Conservation (phyloP, 495 filamentous ascomycete genomes). For the Xanthoparmelia taractica region DNA sequence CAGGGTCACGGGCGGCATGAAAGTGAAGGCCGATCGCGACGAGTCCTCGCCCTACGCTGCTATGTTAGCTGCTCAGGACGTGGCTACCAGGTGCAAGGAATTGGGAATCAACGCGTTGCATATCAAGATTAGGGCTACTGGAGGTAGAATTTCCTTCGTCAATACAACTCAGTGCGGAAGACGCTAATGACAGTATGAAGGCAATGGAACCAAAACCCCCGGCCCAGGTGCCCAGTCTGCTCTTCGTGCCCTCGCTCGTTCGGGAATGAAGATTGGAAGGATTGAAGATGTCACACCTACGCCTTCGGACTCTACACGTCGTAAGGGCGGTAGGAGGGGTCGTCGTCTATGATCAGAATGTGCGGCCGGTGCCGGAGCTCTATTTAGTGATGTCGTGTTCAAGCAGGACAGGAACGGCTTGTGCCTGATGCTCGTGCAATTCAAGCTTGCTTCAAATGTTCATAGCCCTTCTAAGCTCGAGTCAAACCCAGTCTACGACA, state of each 20-base stretch:
- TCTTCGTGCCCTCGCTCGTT: constrained; percentile 94
- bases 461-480: not conserved
- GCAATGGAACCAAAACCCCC: constrained; percentile 99
- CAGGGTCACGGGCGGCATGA: constrained; percentile 99
- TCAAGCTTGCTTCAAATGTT: not conserved
- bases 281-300: constrained; percentile 99
- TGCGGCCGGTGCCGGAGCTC: constrained; percentile 29
- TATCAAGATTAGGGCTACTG: constrained; percentile 99
- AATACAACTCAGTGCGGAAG: not conserved
- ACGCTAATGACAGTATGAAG: constrained; percentile 32
- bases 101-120: constrained; percentile 97
- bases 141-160: constrained; percentile 48
- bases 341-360: constrained; percentile 76
- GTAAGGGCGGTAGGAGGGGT: constrained; percentile 99
- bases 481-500: not conserved
- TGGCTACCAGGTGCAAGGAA: constrained; percentile 97
- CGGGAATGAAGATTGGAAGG: constrained; percentile 98
- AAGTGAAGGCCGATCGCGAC: constrained; percentile 99
- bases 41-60: constrained; percentile 99
- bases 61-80: constrained; percentile 96
- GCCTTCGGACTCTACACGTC: constrained; percentile 94
- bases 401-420: constrained; percentile 52
- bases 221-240: constrained; percentile 97
- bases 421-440: constrained; percentile 48
- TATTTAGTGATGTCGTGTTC: constrained; percentile 29